phyloP scores from a whole-genome alignment of 2,329 filamentous ascomycete genomes.

The Furcasterigmium furcatum region DNA sequence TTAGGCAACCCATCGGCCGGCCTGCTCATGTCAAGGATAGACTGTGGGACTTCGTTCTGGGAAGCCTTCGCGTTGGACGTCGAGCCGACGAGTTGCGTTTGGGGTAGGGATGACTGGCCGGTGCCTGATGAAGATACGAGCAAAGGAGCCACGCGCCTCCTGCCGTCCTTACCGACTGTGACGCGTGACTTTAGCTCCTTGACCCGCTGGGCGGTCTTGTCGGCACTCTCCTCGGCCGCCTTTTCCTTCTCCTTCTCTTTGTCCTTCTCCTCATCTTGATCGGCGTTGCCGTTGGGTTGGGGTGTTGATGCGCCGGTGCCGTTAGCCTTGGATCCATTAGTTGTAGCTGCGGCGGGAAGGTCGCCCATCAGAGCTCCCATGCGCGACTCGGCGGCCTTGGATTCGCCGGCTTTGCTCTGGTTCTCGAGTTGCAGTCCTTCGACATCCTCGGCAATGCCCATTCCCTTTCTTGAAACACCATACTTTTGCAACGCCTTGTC shows the following conservation, averaged over 20 bases:
- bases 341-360: slow-evolving; percentile 43
- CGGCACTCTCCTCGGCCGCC: slow-evolving; percentile 41
- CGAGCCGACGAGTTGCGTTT: slow-evolving; percentile 81
- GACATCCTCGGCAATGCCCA: slow-evolving; percentile 89
- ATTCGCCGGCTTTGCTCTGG: slow-evolving; percentile 85
- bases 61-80: slow-evolving; percentile 55
- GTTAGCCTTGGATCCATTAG: slow-evolving; percentile 47
- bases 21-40: slow-evolving; percentile 84
- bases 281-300: slow-evolving; percentile 36
- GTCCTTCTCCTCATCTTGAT: slow-evolving; percentile 21
- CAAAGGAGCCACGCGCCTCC: slow-evolving; percentile 90
- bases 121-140: slow-evolving; percentile 87
- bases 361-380: slow-evolving; percentile 99
- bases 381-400: slow-evolving; percentile 84
- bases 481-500: slow-evolving; percentile 92
- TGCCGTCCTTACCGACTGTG: slow-evolving; percentile 93
- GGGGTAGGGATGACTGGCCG: slow-evolving; percentile 82
- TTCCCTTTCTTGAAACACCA: slow-evolving; percentile 80
- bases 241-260: slow-evolving; percentile 29
- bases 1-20: slow-evolving; percentile 91
- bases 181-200: slow-evolving; percentile 80
- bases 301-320: slow-evolving; percentile 26
- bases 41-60: slow-evolving; percentile 72
- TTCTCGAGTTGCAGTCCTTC: slow-evolving; percentile 86
- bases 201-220: slow-evolving; percentile 52